A percentile compares a stretch with the other conserved stretches of the same genome.
Evolutionary conservation across 768 basidiomycete genomes (phyloP).

Genomic region (Lactarius sanguifluus): DNA sequence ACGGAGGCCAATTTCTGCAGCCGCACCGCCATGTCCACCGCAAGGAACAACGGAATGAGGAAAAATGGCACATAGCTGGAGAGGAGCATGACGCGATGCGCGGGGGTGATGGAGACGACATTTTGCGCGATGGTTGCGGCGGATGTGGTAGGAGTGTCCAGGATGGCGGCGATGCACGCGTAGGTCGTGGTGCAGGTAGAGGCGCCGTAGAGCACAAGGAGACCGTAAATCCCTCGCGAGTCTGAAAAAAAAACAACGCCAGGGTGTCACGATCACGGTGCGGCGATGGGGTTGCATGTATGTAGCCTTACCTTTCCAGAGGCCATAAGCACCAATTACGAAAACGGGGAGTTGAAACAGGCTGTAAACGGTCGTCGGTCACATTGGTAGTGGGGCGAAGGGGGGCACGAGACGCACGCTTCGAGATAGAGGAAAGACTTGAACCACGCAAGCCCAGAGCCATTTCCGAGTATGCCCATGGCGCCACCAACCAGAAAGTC

Average conservation of each 20-base stretch:
- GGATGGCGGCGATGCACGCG: slow-evolving; percentile 61
- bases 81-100: slow-evolving; percentile 59
- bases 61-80: slow-evolving; percentile 77
- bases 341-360: slow-evolving; percentile 78
- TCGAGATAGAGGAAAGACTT: slow-evolving; percentile 63
- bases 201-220: slow-evolving; percentile 72
- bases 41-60: slow-evolving; percentile 66
- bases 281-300: slow-evolving; percentile 1
- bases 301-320: slow-evolving; percentile 51
- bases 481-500: slow-evolving; percentile 66
- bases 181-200: slow-evolving; percentile 77
- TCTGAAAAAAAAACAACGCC: slow-evolving; percentile 37
- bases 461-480: slow-evolving; percentile 43
- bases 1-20: slow-evolving; percentile 29
- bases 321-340: slow-evolving; percentile 59
- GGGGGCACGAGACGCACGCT: slow-evolving; percentile 43
- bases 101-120: slow-evolving; percentile 43
- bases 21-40: slow-evolving; percentile 62
- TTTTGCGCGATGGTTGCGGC: slow-evolving; percentile 35
- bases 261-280: background rate
- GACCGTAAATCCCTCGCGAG: slow-evolving; percentile 52
- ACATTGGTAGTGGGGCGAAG: background rate
- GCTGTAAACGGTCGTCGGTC: slow-evolving; percentile 35
- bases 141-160: slow-evolving; percentile 52
- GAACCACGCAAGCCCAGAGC: slow-evolving; percentile 53